Base-by-base conservation (phyloP, 208 protist species). In the Spongospora subterranea region DNA sequence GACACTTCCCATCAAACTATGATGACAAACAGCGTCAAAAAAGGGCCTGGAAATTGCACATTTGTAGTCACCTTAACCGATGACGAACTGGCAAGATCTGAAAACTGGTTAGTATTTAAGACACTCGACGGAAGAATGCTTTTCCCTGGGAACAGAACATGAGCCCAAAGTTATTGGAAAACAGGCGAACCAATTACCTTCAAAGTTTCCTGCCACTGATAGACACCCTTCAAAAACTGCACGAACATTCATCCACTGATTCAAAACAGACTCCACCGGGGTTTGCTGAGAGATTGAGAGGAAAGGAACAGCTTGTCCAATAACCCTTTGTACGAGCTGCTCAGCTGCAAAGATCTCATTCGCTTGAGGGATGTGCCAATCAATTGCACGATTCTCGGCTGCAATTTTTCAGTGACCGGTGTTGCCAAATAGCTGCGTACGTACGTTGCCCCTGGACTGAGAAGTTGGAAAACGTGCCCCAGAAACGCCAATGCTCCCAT, bases 191-290 rank as follows among this genome's bases (percentile, higher is more conserved):
- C 35, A 13, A 35, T 35, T 82, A 35, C 71, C 71, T 39, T 6
- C 6, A 35, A 82, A 82, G n/a, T 82, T n/a, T 6, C 71, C 71
- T 20, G 71, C 71, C 6, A 82, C 71, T 6, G 17, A 35, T 35
- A 43, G 40, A 35, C 35, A 45, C 13, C 71, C 71, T 82, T 82
- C 71, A 6, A 82, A 43, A 82, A 82, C 71, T 40, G 71, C 71
- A n/a, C 71, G 71, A 35, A 82, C 71, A 82, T 82, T 82, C 71
- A 82, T 82, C n/a, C 6, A 35, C n/a, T 82, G 71, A 45, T 43
- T 43, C 11, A 82, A 39, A 35, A 43, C 35, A 20, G 6, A 6
- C n/a, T 82, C 71, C 17, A 82, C 35, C 29, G 13, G 71, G n/a
- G n/a, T 39, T 13, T 35, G 71, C 6, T n/a, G 71, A 82, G 13